Base-by-base conservation (phyloP, 805 yeast genomes). In the Sugiyamaella mastotermitis region DNA sequence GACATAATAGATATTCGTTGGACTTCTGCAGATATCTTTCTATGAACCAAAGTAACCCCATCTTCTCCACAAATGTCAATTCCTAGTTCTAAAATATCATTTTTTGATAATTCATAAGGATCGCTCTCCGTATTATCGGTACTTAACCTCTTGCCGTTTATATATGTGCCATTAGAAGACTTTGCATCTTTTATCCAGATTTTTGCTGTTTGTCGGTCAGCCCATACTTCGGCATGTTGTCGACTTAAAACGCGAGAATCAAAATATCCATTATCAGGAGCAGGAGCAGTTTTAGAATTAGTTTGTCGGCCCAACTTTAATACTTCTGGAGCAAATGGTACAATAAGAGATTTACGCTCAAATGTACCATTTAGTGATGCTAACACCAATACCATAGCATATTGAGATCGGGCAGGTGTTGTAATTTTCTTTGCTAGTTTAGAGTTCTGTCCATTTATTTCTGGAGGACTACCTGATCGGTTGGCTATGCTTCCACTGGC, bases 141-240 rank as follows among this genome's bases (percentile, higher is more conserved):
- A 28, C 75, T 72, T 8, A 92, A 69, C 45, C 87, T 78, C 29
- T 63, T 68, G 23, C 79, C 84, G 58, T 92, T 92, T 34, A 92
- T 75, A 58, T 82, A 94, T 0, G 98, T 90, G 7, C 99, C 99
- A 60, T 92, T 92, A 17, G 95, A 83, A 2, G 94, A 82, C 41
- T 87, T 86, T 53, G 87, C 71, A 62, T 92, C 99, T 48, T 80
- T 76, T 18, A 92, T 71, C 69, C 71, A 85, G 15, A 94, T 69
- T 42, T 71, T 72, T 4, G 88, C 87, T 3, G 65, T 61, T 18
- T 58, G 58, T 13, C 75, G 67, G 49, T 84, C 92, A 25, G 87
- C 75, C 65, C 75, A 84, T 46, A 92, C 64, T 52, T 84, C 90
- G 0, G 99, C 99, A 62, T 92, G 99, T 54, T 84, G 92, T 48